Base-by-base conservation (phyloP, 805 yeast species). In the Wickerhamomyces mucosus region DNA sequence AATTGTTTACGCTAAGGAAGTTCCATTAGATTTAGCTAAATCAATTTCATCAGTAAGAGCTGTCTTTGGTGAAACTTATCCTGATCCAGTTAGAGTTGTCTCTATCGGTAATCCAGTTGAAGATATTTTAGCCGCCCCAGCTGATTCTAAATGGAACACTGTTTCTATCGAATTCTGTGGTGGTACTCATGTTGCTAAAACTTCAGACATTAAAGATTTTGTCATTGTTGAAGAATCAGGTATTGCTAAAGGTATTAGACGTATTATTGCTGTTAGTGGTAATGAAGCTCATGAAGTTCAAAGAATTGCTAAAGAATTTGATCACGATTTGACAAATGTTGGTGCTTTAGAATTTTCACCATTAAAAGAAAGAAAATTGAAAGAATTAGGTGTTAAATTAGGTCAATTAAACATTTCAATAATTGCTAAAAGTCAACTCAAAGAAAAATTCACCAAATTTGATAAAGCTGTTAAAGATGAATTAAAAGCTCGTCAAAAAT, bases 61-160 rank as follows among this genome's bases (percentile, higher is more conserved):
- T 35, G 98, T 92, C 26, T 92, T 92, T 50, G 98, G 98, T 51
- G 99, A 92, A 67, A 85, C 95, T 4, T 92, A 92, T 54, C 99
- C 99, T 26, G 96, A 92, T 54, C 99, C 98, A 23, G 99, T 92
- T 15, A 78, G 98, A 56, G 98, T 92, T 45, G 96, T 92, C 29
- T 83, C 95, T 19, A 82, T 92, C 51, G 99, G 99, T 52, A 79
- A 72, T 25, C 77, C 95, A 28, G 86, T 92, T 27, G 86, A 82
- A 17, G 92, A 81, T 11, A 65, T 92, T 45, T 56, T 89, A 43
- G 65, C 67, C 6, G 66, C 76, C 46, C 95, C 96, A 45, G 46
- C 63, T 18, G 81, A 72, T 51, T 62, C 63, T 31, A 73, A 83
- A 50, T 92, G 98, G 97, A 61, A 57, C 48, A 62, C 71, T 26